phyloP scores from a whole-genome alignment of 257 asterid genomes.

The Eustoma russellianum region DNA sequence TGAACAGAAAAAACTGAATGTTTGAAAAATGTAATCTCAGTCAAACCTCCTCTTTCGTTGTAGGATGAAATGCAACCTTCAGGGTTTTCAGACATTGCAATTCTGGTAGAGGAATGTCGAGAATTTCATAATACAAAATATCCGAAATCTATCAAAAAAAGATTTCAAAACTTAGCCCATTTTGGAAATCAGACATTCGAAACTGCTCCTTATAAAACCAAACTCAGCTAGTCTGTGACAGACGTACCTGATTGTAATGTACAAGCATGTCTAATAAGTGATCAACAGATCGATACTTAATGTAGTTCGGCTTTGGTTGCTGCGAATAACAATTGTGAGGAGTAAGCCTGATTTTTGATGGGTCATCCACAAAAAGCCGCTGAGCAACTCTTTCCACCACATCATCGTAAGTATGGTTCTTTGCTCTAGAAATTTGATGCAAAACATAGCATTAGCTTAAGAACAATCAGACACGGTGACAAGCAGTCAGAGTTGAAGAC shows the following conservation, averaged over 20 bases:
- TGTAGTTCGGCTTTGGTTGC: slow-evolving; percentile 91
- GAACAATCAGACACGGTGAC: slow-evolving; percentile 8
- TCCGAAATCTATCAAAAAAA: slow-evolving; percentile 60
- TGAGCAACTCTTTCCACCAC: slow-evolving; percentile 91
- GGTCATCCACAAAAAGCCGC: slow-evolving; percentile 75
- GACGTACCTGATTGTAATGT: slow-evolving; percentile 90
- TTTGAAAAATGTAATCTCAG: slow-evolving; percentile 4
- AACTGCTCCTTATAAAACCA: neutral
- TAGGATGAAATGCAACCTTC: slow-evolving; percentile 92
- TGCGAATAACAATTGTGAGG: slow-evolving; percentile 98
- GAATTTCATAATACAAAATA: slow-evolving; percentile 86
- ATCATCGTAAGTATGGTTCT: slow-evolving; percentile 87
- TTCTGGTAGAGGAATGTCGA: slow-evolving; percentile 98
- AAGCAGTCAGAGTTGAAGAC: slow-evolving; percentile 6
- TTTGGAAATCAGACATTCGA: neutral
- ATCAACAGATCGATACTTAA: slow-evolving; percentile 82
- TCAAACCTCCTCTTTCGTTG: slow-evolving; percentile 88
- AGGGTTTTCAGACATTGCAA: slow-evolving; percentile 86
- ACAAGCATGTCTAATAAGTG: slow-evolving; percentile 89
- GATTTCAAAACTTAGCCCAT: slow-evolving; percentile 1
- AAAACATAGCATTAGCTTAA: slow-evolving; percentile 11
- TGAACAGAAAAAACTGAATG: neutral
- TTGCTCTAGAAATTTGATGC: slow-evolving; percentile 48
- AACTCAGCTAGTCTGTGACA: neutral
- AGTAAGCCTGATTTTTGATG: slow-evolving; percentile 91